Base-by-base conservation (phyloP, 2,329 filamentous ascomycete species). In the Penicillium sp. region DNA sequence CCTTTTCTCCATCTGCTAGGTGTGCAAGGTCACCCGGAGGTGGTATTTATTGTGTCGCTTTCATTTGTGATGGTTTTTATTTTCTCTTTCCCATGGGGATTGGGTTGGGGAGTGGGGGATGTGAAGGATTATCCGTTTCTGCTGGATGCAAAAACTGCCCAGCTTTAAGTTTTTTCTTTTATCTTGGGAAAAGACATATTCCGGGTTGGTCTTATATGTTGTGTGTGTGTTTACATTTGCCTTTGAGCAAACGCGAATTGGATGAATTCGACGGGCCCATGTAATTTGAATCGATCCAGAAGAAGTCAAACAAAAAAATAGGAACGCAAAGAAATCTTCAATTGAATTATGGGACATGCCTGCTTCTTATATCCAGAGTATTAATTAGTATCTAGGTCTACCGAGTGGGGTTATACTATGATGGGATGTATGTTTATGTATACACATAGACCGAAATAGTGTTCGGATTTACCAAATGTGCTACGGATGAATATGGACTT, bases 241-340 rank as follows among this genome's bases (percentile, higher is more conserved):
- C 55, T 60, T 56, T 61, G 61, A 61, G 62, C 60, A 63, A 65
- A 59, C 54, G 61, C 61, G 63, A 63, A 64, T 65, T 65, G 60
- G 61, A 65, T 64, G 62, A 64, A 64, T 58, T 59, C 60, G 58
- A 54, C 43, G 53, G 43, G 56, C 36, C 56, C 61, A 66, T 67
- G 68, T 69, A 69, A 65, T 66, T 69, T 65, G 66, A 67, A 66
- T 68, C 63, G 61, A 67, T 55, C 52, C 54, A 62, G 49, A 62
- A 62, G 49, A 62, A 62, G 62, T 66, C 61, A 61, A 61, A 63
- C 64, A 67, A 65, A 64, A 54, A 61, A 50, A 53, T 56, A 59
- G 53, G 53, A 61, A 60, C 48, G 50, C 57, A 59, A 56, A 60
- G 50, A 54, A 51, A 57, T 56, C 57, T 63, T 61, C 53, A 50